These are phyloP conservation scores for Telopea speciosissima DNA, from an alignment of 177 flowering plant species.

Conservation along the genomic window DNA sequence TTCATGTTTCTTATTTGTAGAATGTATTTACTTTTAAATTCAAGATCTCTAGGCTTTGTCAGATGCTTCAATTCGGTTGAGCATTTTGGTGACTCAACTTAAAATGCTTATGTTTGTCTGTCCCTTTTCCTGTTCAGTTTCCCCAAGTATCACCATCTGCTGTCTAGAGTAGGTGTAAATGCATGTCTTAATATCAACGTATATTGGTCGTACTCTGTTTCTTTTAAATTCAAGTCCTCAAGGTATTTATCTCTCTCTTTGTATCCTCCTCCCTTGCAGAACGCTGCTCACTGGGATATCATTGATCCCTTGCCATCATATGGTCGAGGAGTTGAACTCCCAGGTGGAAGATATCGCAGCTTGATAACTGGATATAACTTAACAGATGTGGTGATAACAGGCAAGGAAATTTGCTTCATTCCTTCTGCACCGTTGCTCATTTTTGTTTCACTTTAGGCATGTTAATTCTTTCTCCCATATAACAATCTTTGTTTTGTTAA, in stretches of 20 bases:
- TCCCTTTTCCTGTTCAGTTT: background rate
- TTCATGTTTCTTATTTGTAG: background rate
- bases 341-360: slow-evolving; percentile 62
- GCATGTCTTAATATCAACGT: background rate
- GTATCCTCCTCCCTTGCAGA: slow-evolving; percentile 25
- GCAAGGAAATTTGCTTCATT: slow-evolving; percentile 20
- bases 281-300: slow-evolving; percentile 54
- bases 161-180: background rate
- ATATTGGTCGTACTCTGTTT: background rate
- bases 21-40: no score
- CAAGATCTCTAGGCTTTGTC: no score
- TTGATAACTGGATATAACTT: slow-evolving; percentile 44
- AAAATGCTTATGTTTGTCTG: background rate
- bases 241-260: background rate
- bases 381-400: slow-evolving; percentile 78
- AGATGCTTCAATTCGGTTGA: no score
- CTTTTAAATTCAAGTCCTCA: background rate
- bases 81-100: background rate
- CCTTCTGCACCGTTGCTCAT: background rate
- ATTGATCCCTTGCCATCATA: slow-evolving; percentile 70
- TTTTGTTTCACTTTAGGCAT: background rate
- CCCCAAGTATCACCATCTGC: background rate
- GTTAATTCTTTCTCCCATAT: background rate
- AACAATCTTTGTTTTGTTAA: background rate
- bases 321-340: slow-evolving; percentile 69